Percentiles rank a stretch among this genome's conserved stretches.
Evolutionary conservation across 768 basidiomycete species (phyloP).

Genomic region (Coprinellus micaceus): DNA sequence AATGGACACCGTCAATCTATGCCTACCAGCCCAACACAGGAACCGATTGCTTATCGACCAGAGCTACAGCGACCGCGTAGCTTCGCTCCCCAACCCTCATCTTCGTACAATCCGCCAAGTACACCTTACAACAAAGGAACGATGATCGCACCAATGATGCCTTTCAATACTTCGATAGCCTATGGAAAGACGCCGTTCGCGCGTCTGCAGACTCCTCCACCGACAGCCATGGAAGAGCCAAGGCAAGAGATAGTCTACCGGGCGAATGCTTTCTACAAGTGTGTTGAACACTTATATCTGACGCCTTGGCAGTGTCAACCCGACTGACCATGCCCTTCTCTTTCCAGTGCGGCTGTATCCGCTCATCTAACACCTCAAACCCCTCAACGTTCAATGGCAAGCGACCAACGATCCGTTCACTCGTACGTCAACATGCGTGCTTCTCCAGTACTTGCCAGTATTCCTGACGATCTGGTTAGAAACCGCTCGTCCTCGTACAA

Average conservation of each 20-base stretch:
- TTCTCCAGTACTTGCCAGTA: too few species aligned
- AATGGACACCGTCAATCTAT: constrained; percentile 5
- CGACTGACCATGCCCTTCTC: not conserved
- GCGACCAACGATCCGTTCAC: not conserved
- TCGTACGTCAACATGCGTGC: not conserved
- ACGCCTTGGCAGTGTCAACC: not conserved
- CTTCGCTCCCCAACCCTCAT: not conserved
- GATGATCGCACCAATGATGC: constrained; percentile 19
- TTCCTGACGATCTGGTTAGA: too few species aligned
- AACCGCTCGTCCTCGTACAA: too few species aligned
- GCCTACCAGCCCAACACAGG: not conserved
- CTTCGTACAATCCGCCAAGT: not conserved
- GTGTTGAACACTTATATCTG: constrained; percentile 13
- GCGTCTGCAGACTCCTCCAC: not conserved
- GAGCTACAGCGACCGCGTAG: constrained; percentile 2
- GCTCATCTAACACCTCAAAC: constrained; percentile 1
- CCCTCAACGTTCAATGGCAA: not conserved
- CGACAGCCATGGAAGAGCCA: not conserved
- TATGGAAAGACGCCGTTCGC: constrained; percentile 27
- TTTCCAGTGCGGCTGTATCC: constrained; percentile 1
- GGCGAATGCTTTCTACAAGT: constrained; percentile 57
- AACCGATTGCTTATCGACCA: not conserved
- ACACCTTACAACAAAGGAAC: not conserved
- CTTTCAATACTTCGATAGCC: constrained; percentile 47
- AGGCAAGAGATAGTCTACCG: not conserved